Evolutionary conservation across 2,329 filamentous ascomycete species (phyloP).

Genomic region (Ophiostoma piceae): DNA sequence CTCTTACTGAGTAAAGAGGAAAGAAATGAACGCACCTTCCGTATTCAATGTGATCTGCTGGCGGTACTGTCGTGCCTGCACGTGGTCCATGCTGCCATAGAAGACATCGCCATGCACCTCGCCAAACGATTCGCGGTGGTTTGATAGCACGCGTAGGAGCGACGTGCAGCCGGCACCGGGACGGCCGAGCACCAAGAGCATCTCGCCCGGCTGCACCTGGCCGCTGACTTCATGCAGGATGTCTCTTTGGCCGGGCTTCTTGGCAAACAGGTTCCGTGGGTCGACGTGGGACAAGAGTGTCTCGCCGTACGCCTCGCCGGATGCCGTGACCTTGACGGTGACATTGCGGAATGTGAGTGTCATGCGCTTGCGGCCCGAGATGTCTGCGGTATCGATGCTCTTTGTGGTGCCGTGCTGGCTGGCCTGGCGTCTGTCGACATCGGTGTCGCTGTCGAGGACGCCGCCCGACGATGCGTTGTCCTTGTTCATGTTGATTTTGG

Average conservation of each 20-base stretch:
- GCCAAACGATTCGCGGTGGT: conserved; percentile 72
- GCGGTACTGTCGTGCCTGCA: conserved; percentile 39
- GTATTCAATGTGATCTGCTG: conserved; percentile 52
- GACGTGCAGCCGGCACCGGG: conserved; percentile 77
- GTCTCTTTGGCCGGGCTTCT: conserved; percentile 53
- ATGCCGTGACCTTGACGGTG: conserved; percentile 24
- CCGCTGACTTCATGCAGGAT: conserved; percentile 65
- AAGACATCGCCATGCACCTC: conserved; percentile 78
- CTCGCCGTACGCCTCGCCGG: conserved; percentile 23
- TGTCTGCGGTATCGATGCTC: not conserved
- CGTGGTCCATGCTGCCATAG: conserved; percentile 53
- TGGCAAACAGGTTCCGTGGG: conserved; percentile 18
- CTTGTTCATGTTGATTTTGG: not conserved
- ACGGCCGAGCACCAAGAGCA: conserved; percentile 69
- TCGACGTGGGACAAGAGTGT: conserved; percentile 25
- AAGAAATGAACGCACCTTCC: conserved; percentile 39
- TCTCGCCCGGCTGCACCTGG: conserved; percentile 64
- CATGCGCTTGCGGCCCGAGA: conserved; percentile 15
- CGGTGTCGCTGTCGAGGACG: conserved; percentile 6
- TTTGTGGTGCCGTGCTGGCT: not conserved
- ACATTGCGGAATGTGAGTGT: conserved; percentile 25
- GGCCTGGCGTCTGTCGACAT: not conserved
- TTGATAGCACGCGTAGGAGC: conserved; percentile 66
- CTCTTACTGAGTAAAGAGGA: not conserved
- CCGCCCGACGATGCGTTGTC: not conserved